These are phyloP conservation scores for Corrigiola litoralis DNA, from an alignment of 179 eudicot genomes.

Conservation along the genomic window DNA sequence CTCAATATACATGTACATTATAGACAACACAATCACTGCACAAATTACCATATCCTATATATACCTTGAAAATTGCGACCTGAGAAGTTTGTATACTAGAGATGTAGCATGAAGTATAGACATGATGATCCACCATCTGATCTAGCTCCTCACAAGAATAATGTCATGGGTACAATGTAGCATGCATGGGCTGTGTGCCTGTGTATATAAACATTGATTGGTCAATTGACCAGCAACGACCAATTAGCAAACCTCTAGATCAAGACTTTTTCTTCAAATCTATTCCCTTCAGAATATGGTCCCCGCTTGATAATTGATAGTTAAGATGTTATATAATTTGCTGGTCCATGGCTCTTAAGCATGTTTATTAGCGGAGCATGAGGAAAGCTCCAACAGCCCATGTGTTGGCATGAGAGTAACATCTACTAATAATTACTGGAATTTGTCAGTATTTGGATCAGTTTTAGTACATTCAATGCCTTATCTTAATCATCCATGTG, in stretches of 20 bases:
- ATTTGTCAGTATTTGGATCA: slow-evolving; percentile 19
- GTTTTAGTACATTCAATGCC: not conserved
- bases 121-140: slow-evolving; percentile 20
- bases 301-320: slow-evolving; percentile 18
- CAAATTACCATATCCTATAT: too few relatives aligned
- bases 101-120: too few relatives aligned
- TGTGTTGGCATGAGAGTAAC: slow-evolving; percentile 28
- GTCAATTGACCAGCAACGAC: slow-evolving; percentile 24
- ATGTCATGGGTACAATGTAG: not conserved
- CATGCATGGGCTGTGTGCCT: too few relatives aligned
- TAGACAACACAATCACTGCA: too few relatives aligned
- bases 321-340: not conserved
- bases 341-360: not conserved
- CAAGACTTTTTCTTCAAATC: slow-evolving; percentile 3
- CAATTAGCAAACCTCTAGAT: slow-evolving; percentile 6
- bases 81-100: too few relatives aligned
- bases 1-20: too few relatives aligned
- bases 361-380: not conserved
- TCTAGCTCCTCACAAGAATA: slow-evolving; percentile 12
- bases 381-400: slow-evolving; percentile 35
- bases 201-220: too few relatives aligned
- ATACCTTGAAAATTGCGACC: too few relatives aligned
- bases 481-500: slow-evolving; percentile 17
- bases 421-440: slow-evolving; percentile 4
- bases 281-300: slow-evolving; percentile 21